Evolutionary conservation across 495 filamentous ascomycete species (phyloP), one percentile per base, ranked within the genome.

Genomic region (Daldinia loculata): DNA sequence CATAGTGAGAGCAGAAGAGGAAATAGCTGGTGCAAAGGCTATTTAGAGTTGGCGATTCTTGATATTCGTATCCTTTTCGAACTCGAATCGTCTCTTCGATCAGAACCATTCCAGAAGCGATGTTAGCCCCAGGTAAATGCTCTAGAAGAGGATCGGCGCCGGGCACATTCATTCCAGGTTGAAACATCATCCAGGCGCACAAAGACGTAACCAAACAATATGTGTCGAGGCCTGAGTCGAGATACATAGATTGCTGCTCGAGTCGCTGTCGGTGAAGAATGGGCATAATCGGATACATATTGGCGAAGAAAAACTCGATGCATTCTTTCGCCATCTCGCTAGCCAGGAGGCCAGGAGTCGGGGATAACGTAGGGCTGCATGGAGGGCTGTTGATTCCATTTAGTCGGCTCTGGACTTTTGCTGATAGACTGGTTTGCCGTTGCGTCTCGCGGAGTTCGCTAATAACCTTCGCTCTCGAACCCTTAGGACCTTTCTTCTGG

Each of bases 401-500:
- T 71, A 80, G 79, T 50, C 75, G 81, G 65, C 77, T 78, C 63
- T 82, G 84, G 24, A 83, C 76, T 73, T 84, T 85, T 70, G 79
- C 78, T n/a, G 82, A 81, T 39, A 85, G 82, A 68, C 85, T 90
- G 17, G 84, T 84, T 68, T 90, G 86, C 68, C 83, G 82, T 67
- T 91, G 89, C 12, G 81, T 91, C 76, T 90, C 88, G 69, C 89
- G 85, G 36, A 94, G 80, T 76, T 93, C 90, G 67, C 86, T 91
- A 74, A 96, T 92, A 56, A 94, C 89, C 80, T 93, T 95, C 43
- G 93, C 92, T 59, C 91, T 82, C 71, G 87, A 90, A 62, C 92
- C 92, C 78, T 95, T 94, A 34, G 92, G 92, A 0, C 92, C 93
- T 80, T 94, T 94, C 81, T 93, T 94, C 80, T 92, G 91, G 0